Percentiles rank a stretch among this genome's conserved stretches.
Evolutionary conservation across 352 stramenopile species (phyloP).

Genomic region (Globisporangium yorkense): DNA sequence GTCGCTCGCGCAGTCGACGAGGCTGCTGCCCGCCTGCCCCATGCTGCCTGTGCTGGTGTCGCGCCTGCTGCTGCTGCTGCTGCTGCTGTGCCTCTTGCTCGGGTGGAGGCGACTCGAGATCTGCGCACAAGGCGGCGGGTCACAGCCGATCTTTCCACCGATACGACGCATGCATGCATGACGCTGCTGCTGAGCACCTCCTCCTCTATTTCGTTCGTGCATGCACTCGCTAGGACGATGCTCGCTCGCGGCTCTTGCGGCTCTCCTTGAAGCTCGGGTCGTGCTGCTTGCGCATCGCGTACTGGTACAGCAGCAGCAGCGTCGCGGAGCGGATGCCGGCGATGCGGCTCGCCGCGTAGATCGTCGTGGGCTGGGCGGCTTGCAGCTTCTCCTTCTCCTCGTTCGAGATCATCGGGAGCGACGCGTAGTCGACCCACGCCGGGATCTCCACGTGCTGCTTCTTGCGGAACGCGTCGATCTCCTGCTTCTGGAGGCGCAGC

Average conservation of each 20-base stretch:
- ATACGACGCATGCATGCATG: neutral
- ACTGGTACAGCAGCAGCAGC: constrained; percentile 70
- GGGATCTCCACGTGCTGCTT: constrained; percentile 94
- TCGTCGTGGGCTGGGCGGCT: constrained; percentile 82
- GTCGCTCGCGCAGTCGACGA: constrained; percentile 51
- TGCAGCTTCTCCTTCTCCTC: constrained; percentile 95
- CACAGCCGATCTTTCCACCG: neutral
- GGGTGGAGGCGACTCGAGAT: too few relatives aligned
- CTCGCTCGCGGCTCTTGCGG: constrained; percentile 16
- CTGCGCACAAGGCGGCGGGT: too few relatives aligned
- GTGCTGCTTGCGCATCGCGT: constrained; percentile 46
- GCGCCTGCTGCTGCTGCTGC: neutral
- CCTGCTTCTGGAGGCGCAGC: constrained; percentile 90
- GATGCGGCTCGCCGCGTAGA: constrained; percentile 94
- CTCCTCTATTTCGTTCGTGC: constrained; percentile 4
- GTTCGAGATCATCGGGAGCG: constrained; percentile 93
- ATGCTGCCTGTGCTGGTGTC: neutral
- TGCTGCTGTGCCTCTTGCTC: neutral
- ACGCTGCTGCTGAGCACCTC: neutral
- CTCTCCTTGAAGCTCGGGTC: constrained; percentile 15
- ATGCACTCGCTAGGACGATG: too few relatives aligned
- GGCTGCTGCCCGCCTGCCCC: constrained; percentile 9
- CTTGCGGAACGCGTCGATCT: constrained; percentile 95
- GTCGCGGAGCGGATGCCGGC: constrained; percentile 82
- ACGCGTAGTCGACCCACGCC: constrained; percentile 88